A percentile compares a stretch with the other conserved stretches of the same genome.
Evolutionary conservation across 352 stramenopile genomes (phyloP).

Genomic region (Globisporangium nunn): DNA sequence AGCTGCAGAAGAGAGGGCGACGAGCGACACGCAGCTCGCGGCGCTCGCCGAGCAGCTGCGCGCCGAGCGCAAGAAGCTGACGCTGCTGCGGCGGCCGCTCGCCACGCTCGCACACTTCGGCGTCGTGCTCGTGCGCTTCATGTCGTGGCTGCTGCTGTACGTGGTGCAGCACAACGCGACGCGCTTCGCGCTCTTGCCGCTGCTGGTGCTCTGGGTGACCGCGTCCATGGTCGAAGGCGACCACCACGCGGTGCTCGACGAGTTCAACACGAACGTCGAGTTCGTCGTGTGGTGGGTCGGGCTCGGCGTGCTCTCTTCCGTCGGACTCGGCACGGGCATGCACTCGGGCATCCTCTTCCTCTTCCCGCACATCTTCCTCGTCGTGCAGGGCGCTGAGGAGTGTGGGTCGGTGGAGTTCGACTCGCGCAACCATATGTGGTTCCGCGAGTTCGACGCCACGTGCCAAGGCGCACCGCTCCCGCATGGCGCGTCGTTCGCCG

Average conservation of each 20-base stretch:
- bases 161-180: slow-evolving; percentile 63
- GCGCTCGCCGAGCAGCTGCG: slow-evolving; percentile 53
- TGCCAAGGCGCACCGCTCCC: slow-evolving; percentile 37
- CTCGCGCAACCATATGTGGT: slow-evolving; percentile 87
- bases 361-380: slow-evolving; percentile 93
- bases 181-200: slow-evolving; percentile 70
- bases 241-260: slow-evolving; percentile 68
- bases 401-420: slow-evolving; percentile 87
- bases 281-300: slow-evolving; percentile 93
- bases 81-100: slow-evolving; percentile 70
- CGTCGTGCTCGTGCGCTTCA: slow-evolving; percentile 67
- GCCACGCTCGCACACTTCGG: slow-evolving; percentile 77
- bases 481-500: slow-evolving; percentile 65
- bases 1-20: neutral
- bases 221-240: slow-evolving; percentile 63
- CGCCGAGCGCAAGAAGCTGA: slow-evolving; percentile 77
- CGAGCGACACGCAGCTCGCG: slow-evolving; percentile 1
- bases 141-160: slow-evolving; percentile 59
- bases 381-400: slow-evolving; percentile 83
- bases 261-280: slow-evolving; percentile 79
- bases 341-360: slow-evolving; percentile 93
- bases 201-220: slow-evolving; percentile 56
- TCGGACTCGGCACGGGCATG: slow-evolving; percentile 92
- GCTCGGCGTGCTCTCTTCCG: slow-evolving; percentile 89
- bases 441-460: slow-evolving; percentile 72